Conservation (phyloP, 2,329 filamentous ascomycete species). For the Botrytis aclada region DNA sequence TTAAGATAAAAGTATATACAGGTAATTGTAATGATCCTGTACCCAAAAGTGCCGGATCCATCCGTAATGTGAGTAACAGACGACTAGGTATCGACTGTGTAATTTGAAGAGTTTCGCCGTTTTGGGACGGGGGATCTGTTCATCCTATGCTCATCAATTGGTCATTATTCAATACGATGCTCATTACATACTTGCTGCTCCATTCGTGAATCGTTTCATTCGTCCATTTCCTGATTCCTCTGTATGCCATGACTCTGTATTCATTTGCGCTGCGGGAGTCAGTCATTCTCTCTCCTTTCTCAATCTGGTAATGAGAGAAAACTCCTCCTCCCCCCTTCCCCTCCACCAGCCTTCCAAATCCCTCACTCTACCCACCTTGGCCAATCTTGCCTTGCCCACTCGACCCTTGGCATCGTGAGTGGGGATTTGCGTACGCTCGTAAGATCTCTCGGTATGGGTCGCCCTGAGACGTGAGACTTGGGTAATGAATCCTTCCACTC, state of each 20-base stretch:
- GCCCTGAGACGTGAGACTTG: not conserved
- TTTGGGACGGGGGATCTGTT: not conserved
- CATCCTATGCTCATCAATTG: not conserved
- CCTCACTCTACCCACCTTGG: not conserved
- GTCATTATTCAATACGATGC: not conserved
- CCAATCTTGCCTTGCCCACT: not conserved
- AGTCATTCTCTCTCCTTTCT: not conserved
- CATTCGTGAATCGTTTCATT: not conserved
- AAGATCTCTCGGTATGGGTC: not conserved
- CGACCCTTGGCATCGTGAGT: slow-evolving; percentile 14
- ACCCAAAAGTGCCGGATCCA: not conserved
- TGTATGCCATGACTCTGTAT: no score
- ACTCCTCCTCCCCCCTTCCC: no score
- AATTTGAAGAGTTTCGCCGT: not conserved
- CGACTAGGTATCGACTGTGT: not conserved
- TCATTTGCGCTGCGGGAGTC: not conserved
- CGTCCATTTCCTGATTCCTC: no score
- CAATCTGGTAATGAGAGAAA: no score
- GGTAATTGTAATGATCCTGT: not conserved
- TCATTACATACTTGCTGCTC: no score
- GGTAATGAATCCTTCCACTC: slow-evolving; percentile 5
- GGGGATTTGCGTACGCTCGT: not conserved
- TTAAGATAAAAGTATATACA: not conserved
- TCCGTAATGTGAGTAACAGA: not conserved
- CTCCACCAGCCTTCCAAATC: not conserved